phyloP scores from a whole-genome alignment of 2,329 filamentous ascomycete genomes.

The Stagonosporopsis rhizophila region DNA sequence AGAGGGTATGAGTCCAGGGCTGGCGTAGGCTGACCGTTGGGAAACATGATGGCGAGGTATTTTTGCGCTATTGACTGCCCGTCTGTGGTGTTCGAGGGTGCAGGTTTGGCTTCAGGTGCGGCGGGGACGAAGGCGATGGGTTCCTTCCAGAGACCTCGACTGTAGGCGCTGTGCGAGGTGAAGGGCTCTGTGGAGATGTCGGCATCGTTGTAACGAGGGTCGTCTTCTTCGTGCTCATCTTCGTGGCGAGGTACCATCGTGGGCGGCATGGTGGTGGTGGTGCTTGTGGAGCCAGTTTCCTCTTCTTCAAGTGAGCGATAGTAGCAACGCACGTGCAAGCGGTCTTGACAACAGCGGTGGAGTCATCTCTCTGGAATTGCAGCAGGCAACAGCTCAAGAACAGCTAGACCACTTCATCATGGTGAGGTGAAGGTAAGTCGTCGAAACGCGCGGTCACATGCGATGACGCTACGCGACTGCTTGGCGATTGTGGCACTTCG shows the following conservation, averaged over 20 bases:
- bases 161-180: constrained; percentile 65
- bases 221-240: constrained; percentile 24
- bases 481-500: constrained; percentile 33
- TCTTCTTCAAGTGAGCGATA: background rate
- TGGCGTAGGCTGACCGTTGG: constrained; percentile 44
- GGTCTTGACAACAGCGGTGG: background rate
- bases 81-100: constrained; percentile 42
- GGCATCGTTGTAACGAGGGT: constrained; percentile 47
- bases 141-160: constrained; percentile 66
- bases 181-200: constrained; percentile 67
- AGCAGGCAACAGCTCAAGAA: background rate
- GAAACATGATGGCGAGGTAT: constrained; percentile 73
- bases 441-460: constrained; percentile 9
- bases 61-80: constrained; percentile 65
- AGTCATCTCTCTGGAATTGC: background rate
- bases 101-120: constrained; percentile 33
- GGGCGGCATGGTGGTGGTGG: constrained; percentile 1
- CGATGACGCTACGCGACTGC: constrained; percentile 15
- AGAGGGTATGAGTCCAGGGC: constrained; percentile 30
- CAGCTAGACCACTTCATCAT: background rate
- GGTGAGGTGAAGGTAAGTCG: background rate
- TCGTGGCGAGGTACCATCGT: constrained; percentile 2
- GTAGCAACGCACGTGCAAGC: background rate
- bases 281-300: background rate
- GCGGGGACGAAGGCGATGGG: constrained; percentile 67